Evolutionary conservation across 805 yeast genomes (phyloP), one percentile per base, ranked within the genome.

Genomic region (Kuraishia floccosa): DNA sequence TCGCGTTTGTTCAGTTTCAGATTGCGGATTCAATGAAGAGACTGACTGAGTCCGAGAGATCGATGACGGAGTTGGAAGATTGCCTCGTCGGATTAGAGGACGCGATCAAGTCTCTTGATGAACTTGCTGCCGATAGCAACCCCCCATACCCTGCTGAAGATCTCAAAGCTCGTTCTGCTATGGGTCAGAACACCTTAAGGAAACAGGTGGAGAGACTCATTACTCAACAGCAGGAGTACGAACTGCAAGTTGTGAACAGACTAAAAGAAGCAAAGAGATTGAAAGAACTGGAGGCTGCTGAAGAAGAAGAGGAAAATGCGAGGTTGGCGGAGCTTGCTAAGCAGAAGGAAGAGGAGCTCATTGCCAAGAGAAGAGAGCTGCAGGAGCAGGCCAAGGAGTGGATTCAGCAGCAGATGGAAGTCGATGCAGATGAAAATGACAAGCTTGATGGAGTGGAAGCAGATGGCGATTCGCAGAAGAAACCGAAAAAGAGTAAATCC

Each of bases 101-200:
- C 15, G 94, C 87, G 7, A 69, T 84, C 34, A 49, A 46, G 12
- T 49, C 65, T 4, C 62, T 89, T 46, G 72, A 66, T 24, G 71
- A 67, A 35, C 58, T 81, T 35, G 65, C 87, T 3, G 72, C 68
- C 13, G 70, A 63, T 15, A 55, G 58, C 28, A 66, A 69, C 41
- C 77, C 93, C 8, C 94, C 95, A 21, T 83, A 73, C 49, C 79
- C 93, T 2, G 64, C 79, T 17, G 72, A 72, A 13, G 96, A 87
- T 39, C 62, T 91, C 41, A 78, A 76, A 44, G 78, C 86, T 41
- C 76, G 96, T 56, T 89, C 91, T n/a, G 70, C 71, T 41, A 69
- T 85, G 68, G 96, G 94, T 49, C 65, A 74, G 30, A 72, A 76
- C 34, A 81, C 95, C 0, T 63, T 86, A 49, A 62, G 70, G 38